Percentiles rank a stretch among this genome's conserved stretches.
phyloP scores from a whole-genome alignment of 1,284 basidiomycete species.

The Ustilago crameri region DNA sequence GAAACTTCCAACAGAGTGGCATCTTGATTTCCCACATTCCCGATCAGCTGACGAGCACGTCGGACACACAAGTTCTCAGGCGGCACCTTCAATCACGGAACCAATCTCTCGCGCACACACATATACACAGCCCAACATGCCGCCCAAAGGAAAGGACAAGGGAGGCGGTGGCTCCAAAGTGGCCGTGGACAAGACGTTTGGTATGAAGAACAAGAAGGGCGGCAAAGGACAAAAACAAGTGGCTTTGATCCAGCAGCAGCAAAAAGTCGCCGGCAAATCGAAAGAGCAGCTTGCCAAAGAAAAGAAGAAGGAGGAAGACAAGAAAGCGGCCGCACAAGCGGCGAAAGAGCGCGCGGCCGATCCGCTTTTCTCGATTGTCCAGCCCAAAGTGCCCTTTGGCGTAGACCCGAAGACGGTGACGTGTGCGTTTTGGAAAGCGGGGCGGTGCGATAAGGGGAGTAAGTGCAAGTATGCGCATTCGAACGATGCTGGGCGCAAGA shows the following conservation, averaged over 20 bases:
- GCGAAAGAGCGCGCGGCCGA: conserved; percentile 73
- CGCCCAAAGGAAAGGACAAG: conserved; percentile 61
- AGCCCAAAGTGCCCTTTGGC: conserved; percentile 87
- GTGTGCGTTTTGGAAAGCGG: conserved; percentile 66
- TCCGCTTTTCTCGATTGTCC: conserved; percentile 66
- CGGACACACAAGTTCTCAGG: too few relatives aligned
- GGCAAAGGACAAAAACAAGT: conserved; percentile 90
- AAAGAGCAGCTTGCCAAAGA: conserved; percentile 79
- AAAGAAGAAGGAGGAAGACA: conserved; percentile 82
- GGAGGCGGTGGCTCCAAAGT: conserved; percentile 71
- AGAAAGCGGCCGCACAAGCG: conserved; percentile 85
- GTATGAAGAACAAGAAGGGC: conserved; percentile 91
- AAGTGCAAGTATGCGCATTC: conserved; percentile 95
- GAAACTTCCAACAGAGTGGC: too few relatives aligned
- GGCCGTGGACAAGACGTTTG: conserved; percentile 73
- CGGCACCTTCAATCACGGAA: too few relatives aligned
- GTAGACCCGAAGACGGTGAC: conserved; percentile 71
- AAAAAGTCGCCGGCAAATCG: conserved; percentile 75
- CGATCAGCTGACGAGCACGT: too few relatives aligned
- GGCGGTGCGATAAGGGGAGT: conserved; percentile 63
- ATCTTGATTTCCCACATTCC: too few relatives aligned
- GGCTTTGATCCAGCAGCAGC: conserved; percentile 80
- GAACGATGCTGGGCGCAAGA: conserved; percentile 83
- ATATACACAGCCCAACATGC: conserved; percentile 43
- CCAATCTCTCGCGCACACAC: not conserved